A percentile compares a stretch with the other conserved stretches of the same genome.
These are phyloP conservation scores for Xylariomycetidae sp. DNA, from an alignment of 2,329 filamentous ascomycete species.

Conservation along the genomic window DNA sequence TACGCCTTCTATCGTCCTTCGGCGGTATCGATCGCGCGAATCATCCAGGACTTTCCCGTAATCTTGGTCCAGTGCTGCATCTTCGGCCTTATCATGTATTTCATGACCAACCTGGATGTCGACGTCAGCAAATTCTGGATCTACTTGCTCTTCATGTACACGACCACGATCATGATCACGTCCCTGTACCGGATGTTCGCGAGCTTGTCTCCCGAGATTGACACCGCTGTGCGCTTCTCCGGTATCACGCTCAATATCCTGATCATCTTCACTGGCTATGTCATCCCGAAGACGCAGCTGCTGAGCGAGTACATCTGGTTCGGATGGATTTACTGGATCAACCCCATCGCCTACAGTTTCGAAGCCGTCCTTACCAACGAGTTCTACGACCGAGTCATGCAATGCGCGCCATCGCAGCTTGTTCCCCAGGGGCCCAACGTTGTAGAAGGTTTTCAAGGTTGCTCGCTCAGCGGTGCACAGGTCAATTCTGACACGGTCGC, in stretches of 20 bases:
- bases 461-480: constrained; percentile 46
- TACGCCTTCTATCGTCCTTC: constrained; percentile 49
- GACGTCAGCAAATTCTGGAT: constrained; percentile 64
- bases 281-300: constrained; percentile 51
- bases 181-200: constrained; percentile 28
- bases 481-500: constrained; percentile 41
- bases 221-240: constrained; percentile 55
- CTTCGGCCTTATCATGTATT: constrained; percentile 71
- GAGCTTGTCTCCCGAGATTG: constrained; percentile 34
- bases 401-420: constrained; percentile 37
- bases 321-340: constrained; percentile 60
- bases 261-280: constrained; percentile 63
- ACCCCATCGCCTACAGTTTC: constrained; percentile 60
- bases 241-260: constrained; percentile 53
- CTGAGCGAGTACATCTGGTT: constrained; percentile 61
- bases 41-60: constrained; percentile 52
- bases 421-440: constrained; percentile 39
- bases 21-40: constrained; percentile 50
- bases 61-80: constrained; percentile 59
- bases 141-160: constrained; percentile 50
- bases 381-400: constrained; percentile 46
- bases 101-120: constrained; percentile 65
- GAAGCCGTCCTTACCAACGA: constrained; percentile 54
- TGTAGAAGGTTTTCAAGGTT: constrained; percentile 43
- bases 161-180: constrained; percentile 23